These are phyloP conservation scores for Tetrapisispora taiwanensis DNA, from an alignment of 805 yeast genomes.

Conservation along the genomic window DNA sequence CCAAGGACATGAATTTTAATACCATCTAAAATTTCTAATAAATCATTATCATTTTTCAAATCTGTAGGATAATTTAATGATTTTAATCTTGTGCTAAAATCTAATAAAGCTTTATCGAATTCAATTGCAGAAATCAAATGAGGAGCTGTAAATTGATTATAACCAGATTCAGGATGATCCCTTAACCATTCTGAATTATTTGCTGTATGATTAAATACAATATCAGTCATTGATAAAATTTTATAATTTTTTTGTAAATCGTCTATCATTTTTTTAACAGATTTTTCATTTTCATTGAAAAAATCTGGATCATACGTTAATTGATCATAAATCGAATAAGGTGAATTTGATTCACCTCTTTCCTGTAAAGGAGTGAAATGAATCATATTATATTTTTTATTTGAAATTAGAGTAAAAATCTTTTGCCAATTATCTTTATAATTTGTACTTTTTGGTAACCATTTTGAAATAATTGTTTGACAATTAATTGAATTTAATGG, in stretches of 20 bases:
- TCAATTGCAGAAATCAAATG: slow-evolving; percentile 79
- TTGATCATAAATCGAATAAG: slow-evolving; percentile 87
- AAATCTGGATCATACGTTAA: slow-evolving; percentile 57
- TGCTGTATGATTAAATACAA: slow-evolving; percentile 93
- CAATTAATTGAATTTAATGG: slow-evolving; percentile 72
- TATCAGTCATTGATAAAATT: slow-evolving; percentile 75
- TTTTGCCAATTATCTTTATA: slow-evolving; percentile 61
- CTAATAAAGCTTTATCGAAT: slow-evolving; percentile 57
- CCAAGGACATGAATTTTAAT: slow-evolving; percentile 59
- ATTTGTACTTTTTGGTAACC: slow-evolving; percentile 56
- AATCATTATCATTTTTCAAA: slow-evolving; percentile 42
- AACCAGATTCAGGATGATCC: slow-evolving; percentile 85
- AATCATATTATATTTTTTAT: slow-evolving; percentile 87
- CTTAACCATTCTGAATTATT: slow-evolving; percentile 77
- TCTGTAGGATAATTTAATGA: slow-evolving; percentile 53
- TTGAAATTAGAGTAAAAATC: slow-evolving; percentile 48
- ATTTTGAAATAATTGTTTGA: slow-evolving; percentile 81
- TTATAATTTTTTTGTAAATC: slow-evolving; percentile 44
- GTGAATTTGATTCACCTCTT: slow-evolving; percentile 85
- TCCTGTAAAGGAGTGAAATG: slow-evolving; percentile 91
- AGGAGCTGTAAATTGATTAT: slow-evolving; percentile 79
- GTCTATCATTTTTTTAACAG: slow-evolving; percentile 44
- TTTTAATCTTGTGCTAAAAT: slow-evolving; percentile 51
- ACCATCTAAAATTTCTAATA: slow-evolving; percentile 54
- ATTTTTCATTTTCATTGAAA: slow-evolving; percentile 42